Evolutionary conservation across 1,139 yeast species (phyloP).

Genomic region (Candida sanyaensis): DNA sequence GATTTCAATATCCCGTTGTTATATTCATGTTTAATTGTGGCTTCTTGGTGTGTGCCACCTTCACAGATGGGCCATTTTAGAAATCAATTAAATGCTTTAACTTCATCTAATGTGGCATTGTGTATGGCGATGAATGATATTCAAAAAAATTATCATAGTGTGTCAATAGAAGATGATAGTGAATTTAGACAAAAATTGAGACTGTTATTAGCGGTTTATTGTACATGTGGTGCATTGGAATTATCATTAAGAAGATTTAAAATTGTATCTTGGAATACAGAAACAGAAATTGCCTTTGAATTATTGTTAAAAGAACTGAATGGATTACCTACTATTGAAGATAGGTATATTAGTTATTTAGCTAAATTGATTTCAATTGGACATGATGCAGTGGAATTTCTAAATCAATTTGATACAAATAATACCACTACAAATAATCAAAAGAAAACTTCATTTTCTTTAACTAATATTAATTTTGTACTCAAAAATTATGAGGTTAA

Average conservation of each 20-base stretch:
- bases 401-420: constrained; percentile 13
- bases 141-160: constrained; percentile 23
- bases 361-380: constrained; percentile 43
- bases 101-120: constrained; percentile 45
- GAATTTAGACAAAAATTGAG: constrained; percentile 42
- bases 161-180: constrained; percentile 24
- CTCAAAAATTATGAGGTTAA: constrained; percentile 24
- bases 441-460: background rate
- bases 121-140: constrained; percentile 50
- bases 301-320: constrained; percentile 23
- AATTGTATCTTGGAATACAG: constrained; percentile 48
- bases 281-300: constrained; percentile 38
- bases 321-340: constrained; percentile 24
- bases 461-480: constrained; percentile 10
- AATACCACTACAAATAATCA: background rate
- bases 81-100: constrained; percentile 50
- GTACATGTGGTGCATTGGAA: constrained; percentile 52
- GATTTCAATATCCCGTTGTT: constrained; percentile 44
- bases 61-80: constrained; percentile 51
- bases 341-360: constrained; percentile 39
- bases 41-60: constrained; percentile 55
- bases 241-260: constrained; percentile 51
- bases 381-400: constrained; percentile 43
- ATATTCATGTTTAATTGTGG: constrained; percentile 44
- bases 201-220: constrained; percentile 46